These are phyloP conservation scores for Theobroma grandiflorum DNA, from an alignment of 441 rosid genomes.

Conservation along the genomic window DNA sequence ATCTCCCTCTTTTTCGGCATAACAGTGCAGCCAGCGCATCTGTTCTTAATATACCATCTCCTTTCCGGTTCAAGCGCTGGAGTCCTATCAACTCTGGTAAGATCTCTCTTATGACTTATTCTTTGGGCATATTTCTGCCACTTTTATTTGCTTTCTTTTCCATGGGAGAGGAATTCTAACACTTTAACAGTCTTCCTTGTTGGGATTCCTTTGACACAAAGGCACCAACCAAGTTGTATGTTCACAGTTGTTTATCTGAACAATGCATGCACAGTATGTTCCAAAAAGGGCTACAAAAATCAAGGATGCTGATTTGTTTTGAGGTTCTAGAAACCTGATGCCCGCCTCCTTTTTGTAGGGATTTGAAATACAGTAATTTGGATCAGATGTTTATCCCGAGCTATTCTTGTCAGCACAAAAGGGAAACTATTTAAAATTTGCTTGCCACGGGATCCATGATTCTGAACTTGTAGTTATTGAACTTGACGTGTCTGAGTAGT, in stretches of 20 bases:
- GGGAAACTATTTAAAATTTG: neutral
- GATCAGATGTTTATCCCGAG: neutral
- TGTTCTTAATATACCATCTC: conserved; percentile 78
- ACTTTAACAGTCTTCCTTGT: neutral
- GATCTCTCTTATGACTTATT: conserved; percentile 25
- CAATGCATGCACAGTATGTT: neutral
- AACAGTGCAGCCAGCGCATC: conserved; percentile 67
- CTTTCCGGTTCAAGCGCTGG: conserved; percentile 87
- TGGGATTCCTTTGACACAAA: neutral
- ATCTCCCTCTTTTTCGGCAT: conserved; percentile 86
- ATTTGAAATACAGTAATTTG: neutral
- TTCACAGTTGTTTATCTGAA: neutral
- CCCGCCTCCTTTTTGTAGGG: neutral
- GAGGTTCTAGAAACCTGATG: neutral
- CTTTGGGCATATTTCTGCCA: conserved; percentile 1
- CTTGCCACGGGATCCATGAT: neutral
- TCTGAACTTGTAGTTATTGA: neutral
- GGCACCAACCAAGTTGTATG: neutral
- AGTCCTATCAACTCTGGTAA: conserved; percentile 85
- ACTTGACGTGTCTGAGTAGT: neutral
- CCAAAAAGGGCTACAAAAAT: neutral
- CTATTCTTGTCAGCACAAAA: neutral
- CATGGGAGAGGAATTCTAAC: neutral
- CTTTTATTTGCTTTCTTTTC: conserved; percentile 15
- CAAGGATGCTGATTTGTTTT: neutral